Conservation (phyloP, 176 grass and related monocot species). For the Musa schizocarpa region DNA sequence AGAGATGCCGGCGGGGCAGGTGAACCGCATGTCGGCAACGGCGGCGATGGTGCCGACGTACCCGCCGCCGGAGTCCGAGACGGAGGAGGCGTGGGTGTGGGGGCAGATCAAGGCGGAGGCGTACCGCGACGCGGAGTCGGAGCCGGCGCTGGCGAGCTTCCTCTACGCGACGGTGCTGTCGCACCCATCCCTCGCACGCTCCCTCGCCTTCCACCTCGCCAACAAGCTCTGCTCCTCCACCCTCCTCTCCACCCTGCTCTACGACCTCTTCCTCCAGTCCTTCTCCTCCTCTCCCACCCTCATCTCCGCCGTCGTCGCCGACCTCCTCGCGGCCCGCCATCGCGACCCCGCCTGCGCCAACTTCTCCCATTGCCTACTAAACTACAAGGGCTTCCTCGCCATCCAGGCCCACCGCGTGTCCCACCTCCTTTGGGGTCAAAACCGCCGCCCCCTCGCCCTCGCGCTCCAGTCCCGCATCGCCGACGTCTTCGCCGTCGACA, state of each 20-base stretch:
- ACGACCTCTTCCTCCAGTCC: constrained; percentile 69
- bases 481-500: constrained; percentile 87
- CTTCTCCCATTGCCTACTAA: constrained; percentile 86
- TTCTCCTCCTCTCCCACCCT: constrained; percentile 48
- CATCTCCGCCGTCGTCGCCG: constrained; percentile 47
- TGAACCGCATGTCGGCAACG: neutral
- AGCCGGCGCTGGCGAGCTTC: constrained; percentile 73
- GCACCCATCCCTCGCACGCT: constrained; percentile 56
- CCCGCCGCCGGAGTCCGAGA: constrained; percentile 65
- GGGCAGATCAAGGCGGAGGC: constrained; percentile 84
- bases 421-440: constrained; percentile 69
- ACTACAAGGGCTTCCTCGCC: constrained; percentile 97
- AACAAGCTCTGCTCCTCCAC: constrained; percentile 97
- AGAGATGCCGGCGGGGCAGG: constrained; percentile 11
- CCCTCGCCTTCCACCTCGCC: constrained; percentile 88
- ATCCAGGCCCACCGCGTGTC: constrained; percentile 80
- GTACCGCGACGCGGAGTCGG: constrained; percentile 69
- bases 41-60: constrained; percentile 29
- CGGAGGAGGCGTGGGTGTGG: constrained; percentile 78
- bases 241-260: constrained; percentile 74
- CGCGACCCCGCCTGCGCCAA: constrained; percentile 66
- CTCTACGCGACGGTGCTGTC: constrained; percentile 91
- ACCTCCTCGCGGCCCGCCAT: constrained; percentile 52
- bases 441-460: constrained; percentile 57
- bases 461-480: constrained; percentile 88